phyloP scores from a whole-genome alignment of 2,329 filamentous ascomycete genomes.

The Aspergillus quadrilineatus region DNA sequence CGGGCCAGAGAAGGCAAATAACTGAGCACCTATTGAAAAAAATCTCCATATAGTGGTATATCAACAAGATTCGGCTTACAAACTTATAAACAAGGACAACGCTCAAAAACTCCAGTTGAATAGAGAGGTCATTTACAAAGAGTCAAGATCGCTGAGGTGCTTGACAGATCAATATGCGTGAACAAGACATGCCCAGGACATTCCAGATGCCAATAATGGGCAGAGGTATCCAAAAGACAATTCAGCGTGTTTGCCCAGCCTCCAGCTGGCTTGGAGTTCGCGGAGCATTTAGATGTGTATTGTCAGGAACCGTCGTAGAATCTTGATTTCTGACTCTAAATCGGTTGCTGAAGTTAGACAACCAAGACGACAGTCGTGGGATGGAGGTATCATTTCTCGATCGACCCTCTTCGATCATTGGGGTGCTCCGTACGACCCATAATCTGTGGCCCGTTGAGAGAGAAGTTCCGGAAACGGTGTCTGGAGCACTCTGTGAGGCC shows the following conservation, averaged over 20 bases:
- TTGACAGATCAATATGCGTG: background rate
- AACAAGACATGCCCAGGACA: background rate
- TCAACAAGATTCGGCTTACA: background rate
- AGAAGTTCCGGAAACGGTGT: constrained; percentile 4
- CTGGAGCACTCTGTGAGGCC: constrained; percentile 31
- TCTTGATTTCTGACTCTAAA: background rate
- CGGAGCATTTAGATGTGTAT: background rate
- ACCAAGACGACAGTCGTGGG: background rate
- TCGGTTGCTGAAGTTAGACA: constrained; percentile 4
- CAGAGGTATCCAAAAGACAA: background rate
- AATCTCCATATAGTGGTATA: constrained; percentile 5
- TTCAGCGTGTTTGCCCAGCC: constrained; percentile 20
- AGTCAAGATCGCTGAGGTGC: background rate
- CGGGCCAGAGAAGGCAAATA: background rate
- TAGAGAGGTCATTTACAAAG: background rate
- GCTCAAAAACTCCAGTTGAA: background rate
- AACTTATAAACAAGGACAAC: background rate
- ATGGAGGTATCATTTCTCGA: background rate
- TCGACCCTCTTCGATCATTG: background rate
- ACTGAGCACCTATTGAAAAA: background rate
- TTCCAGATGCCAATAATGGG: constrained; percentile 1
- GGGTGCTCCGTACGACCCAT: background rate
- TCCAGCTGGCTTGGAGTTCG: constrained; percentile 25
- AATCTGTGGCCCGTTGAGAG: background rate
- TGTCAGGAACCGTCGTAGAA: background rate